These are phyloP conservation scores for Melampsora americana DNA, from an alignment of 1,284 basidiomycete genomes.

Conservation along the genomic window DNA sequence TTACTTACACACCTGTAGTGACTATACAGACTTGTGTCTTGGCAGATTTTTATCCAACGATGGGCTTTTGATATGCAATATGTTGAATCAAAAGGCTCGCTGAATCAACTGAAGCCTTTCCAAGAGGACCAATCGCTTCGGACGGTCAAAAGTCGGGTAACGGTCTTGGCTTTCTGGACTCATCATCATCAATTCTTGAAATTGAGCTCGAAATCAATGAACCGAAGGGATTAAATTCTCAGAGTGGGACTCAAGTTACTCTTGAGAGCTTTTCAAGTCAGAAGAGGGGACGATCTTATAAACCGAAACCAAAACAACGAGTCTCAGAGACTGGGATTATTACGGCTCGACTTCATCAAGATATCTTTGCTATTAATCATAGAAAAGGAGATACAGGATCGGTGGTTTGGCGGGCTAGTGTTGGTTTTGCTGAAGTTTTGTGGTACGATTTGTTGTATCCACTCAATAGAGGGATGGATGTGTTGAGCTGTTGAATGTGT, in stretches of 20 bases:
- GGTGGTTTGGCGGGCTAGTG: slow-evolving; percentile 26
- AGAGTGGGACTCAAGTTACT: background rate
- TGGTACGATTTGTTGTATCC: slow-evolving; percentile 31
- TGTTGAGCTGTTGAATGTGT: too few relatives aligned
- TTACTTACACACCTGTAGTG: too few relatives aligned
- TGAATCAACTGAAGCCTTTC: slow-evolving; percentile 1
- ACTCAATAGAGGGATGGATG: background rate
- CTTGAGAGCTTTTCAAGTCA: background rate
- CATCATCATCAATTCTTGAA: background rate
- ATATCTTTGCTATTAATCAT: slow-evolving; percentile 19
- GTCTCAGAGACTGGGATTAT: background rate
- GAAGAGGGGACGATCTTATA: background rate
- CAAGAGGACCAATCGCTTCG: background rate
- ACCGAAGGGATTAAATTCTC: background rate
- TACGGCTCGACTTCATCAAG: slow-evolving; percentile 15
- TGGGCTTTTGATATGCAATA: too few relatives aligned
- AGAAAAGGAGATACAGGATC: slow-evolving; percentile 29
- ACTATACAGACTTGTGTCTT: too few relatives aligned
- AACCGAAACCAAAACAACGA: background rate
- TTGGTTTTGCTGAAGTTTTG: slow-evolving; percentile 24
- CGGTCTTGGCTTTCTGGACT: slow-evolving; percentile 24
- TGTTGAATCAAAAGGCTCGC: too few relatives aligned
- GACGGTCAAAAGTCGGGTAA: background rate
- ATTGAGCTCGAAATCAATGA: slow-evolving; percentile 18
- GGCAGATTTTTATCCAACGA: too few relatives aligned